Conservation (phyloP, 345 rosid genomes). For the Camelina neglecta region DNA sequence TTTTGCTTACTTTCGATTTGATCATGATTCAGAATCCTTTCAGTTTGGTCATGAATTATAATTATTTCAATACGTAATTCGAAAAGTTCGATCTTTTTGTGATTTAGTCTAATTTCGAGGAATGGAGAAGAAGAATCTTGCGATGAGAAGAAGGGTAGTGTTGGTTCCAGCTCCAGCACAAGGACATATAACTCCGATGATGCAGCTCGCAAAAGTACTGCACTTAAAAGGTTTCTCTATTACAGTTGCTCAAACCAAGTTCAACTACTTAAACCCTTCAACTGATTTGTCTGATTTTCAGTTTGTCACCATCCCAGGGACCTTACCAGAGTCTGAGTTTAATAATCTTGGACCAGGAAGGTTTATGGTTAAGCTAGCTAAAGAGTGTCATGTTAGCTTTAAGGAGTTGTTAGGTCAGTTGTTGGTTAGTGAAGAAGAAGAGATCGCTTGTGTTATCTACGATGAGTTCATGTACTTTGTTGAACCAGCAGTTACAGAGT, state of each 20-base stretch:
- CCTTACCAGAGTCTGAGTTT: slow-evolving; percentile 7
- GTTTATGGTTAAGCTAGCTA: background rate
- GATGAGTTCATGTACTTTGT: slow-evolving; percentile 36
- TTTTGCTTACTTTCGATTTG: background rate
- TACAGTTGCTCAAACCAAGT: slow-evolving; percentile 24
- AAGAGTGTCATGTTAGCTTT: slow-evolving; percentile 2
- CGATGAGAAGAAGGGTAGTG: background rate
- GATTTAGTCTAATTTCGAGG: background rate
- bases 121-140: background rate
- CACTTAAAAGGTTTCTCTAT: slow-evolving; percentile 38
- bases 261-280: slow-evolving; percentile 22
- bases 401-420: slow-evolving; percentile 8
- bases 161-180: slow-evolving; percentile 56
- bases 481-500: slow-evolving; percentile 13
- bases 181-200: slow-evolving; percentile 69
- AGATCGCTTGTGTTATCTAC: slow-evolving; percentile 49
- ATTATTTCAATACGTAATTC: background rate
- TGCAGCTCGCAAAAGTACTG: slow-evolving; percentile 56
- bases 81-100: background rate
- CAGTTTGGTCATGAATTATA: background rate
- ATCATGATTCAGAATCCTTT: background rate
- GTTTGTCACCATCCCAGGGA: slow-evolving; percentile 5
- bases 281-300: background rate
- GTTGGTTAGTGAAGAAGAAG: slow-evolving; percentile 3
- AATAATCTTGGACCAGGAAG: slow-evolving; percentile 2